phyloP scores from a whole-genome alignment of 192 early-diverging fungal genomes.

The Backusella psychrophila region DNA sequence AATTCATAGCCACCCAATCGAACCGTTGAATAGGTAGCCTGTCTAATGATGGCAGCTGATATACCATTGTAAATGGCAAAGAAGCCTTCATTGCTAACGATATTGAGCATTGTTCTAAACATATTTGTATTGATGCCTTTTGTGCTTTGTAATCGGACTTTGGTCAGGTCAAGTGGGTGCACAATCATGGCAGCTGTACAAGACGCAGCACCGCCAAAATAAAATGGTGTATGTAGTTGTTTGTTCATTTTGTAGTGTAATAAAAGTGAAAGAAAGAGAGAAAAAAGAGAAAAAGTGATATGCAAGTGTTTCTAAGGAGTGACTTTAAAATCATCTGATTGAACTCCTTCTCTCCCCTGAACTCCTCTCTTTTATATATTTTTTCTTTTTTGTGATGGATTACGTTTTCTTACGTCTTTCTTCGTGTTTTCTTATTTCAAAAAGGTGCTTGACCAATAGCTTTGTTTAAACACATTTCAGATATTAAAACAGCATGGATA shows the following conservation, averaged over 20 bases:
- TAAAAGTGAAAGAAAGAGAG: not conserved
- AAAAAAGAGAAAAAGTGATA: not conserved
- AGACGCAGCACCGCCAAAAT: constrained; percentile 49
- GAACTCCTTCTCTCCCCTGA: not conserved
- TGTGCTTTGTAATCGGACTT: constrained; percentile 89
- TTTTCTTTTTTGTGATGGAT: not conserved
- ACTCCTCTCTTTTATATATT: not conserved
- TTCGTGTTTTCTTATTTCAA: not conserved
- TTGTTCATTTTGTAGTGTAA: not conserved
- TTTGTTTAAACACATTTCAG: not conserved
- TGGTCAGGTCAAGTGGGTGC: constrained; percentile 84
- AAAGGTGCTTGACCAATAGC: not conserved
- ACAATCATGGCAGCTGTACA: constrained; percentile 61
- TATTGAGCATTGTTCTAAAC: constrained; percentile 71
- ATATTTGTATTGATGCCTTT: constrained; percentile 60
- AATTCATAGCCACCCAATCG: constrained; percentile 76
- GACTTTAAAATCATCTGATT: not conserved
- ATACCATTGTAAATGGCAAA: constrained; percentile 68
- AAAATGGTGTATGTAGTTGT: constrained; percentile 24
- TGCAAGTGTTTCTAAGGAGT: not conserved
- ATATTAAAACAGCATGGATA: not conserved
- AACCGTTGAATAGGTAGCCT: constrained; percentile 78
- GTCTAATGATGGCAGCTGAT: constrained; percentile 71
- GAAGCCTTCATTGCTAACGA: constrained; percentile 66
- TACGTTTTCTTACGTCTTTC: not conserved